phyloP scores from a whole-genome alignment of 768 basidiomycete genomes.

The Lentinula raphanica region DNA sequence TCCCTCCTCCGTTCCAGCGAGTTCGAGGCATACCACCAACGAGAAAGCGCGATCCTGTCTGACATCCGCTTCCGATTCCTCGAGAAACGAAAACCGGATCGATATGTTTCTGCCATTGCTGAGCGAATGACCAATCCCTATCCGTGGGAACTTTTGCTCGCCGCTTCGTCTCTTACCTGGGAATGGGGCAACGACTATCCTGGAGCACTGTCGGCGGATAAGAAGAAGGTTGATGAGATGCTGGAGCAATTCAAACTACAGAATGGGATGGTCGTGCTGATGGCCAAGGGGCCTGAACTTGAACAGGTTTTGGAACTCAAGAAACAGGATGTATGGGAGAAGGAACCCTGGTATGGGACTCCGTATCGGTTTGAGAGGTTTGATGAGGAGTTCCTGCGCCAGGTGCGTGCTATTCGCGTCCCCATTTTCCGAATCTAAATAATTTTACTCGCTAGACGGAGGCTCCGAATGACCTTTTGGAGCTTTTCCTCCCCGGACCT shows the following conservation, averaged over 20 bases:
- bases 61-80: slow-evolving; percentile 78
- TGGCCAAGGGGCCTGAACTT: slow-evolving; percentile 70
- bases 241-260: slow-evolving; percentile 55
- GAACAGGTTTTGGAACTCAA: slow-evolving; percentile 51
- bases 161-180: slow-evolving; percentile 64
- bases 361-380: slow-evolving; percentile 73
- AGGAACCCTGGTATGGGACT: slow-evolving; percentile 92
- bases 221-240: slow-evolving; percentile 53
- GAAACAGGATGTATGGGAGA: slow-evolving; percentile 48
- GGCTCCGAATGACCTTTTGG: slow-evolving; percentile 55
- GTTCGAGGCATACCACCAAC: slow-evolving; percentile 63
- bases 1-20: slow-evolving; percentile 57
- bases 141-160: slow-evolving; percentile 71
- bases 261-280: slow-evolving; percentile 66
- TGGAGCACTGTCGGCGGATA: slow-evolving; percentile 24
- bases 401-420: slow-evolving; percentile 28
- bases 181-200: slow-evolving; percentile 60
- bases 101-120: slow-evolving; percentile 72
- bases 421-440: neutral
- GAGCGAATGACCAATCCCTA: slow-evolving; percentile 76
- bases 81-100: slow-evolving; percentile 77
- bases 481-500: slow-evolving; percentile 73
- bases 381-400: slow-evolving; percentile 53
- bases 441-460: slow-evolving; percentile 49
- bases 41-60: slow-evolving; percentile 69